phyloP scores from a whole-genome alignment of 192 early-diverging fungal genomes.

The Polychytrium aggregatum region DNA sequence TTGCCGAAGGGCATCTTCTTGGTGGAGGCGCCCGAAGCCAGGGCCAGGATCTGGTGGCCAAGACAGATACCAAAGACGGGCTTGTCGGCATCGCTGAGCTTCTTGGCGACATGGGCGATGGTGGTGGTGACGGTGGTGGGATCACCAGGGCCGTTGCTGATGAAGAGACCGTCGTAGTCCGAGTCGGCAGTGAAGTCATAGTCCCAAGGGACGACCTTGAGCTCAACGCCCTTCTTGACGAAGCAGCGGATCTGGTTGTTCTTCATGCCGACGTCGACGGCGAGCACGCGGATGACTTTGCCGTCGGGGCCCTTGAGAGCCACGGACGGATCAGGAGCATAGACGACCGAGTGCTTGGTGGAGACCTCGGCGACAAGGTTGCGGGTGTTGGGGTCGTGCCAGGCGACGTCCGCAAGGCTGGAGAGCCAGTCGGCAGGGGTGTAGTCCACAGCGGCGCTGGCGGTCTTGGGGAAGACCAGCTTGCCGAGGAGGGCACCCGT shows the following conservation, averaged over 20 bases:
- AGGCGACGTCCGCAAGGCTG: conserved; percentile 70
- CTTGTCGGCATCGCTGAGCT: conserved; percentile 57
- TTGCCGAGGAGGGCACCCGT: conserved; percentile 86
- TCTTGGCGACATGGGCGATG: conserved; percentile 59
- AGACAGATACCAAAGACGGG: conserved; percentile 99
- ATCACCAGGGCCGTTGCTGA: conserved; percentile 95
- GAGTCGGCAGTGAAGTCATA: conserved; percentile 75
- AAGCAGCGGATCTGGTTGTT: conserved; percentile 99
- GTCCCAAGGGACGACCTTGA: conserved; percentile 93
- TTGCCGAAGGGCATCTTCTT: conserved; percentile 98
- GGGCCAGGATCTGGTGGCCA: conserved; percentile 92
- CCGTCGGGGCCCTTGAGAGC: conserved; percentile 33
- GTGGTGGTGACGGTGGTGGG: conserved; percentile 72
- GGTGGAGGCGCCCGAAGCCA: conserved; percentile 86
- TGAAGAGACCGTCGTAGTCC: conserved; percentile 76
- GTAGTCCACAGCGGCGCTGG: conserved; percentile 2
- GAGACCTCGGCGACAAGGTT: conserved; percentile 96
- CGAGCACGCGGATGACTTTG: conserved; percentile 72
- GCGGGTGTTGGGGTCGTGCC: conserved; percentile 84
- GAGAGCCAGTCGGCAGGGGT: conserved; percentile 37
- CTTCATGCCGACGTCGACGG: conserved; percentile 98
- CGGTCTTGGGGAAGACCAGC: conserved; percentile 68
- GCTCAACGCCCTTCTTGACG: conserved; percentile 83
- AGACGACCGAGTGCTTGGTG: conserved; percentile 65
- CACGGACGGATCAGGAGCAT: conserved; percentile 46